Evolutionary conservation across 805 yeast species (phyloP).

Genomic region (Yarrowia sp.): DNA sequence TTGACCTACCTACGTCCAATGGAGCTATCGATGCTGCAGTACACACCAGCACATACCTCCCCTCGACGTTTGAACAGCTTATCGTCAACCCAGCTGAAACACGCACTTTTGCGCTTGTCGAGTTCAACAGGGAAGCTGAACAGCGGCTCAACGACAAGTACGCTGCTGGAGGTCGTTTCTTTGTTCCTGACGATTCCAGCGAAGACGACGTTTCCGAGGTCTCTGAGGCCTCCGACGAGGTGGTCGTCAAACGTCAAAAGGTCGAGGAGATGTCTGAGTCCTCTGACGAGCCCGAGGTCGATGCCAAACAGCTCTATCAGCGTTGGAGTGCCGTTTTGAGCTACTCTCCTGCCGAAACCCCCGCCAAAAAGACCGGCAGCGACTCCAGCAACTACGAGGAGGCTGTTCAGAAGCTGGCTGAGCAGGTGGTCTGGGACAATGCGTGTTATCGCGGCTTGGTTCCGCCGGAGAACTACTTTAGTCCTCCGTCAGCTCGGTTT

Average conservation of each 20-base stretch:
- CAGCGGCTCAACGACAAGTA: conserved; percentile 81
- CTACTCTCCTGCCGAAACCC: not conserved
- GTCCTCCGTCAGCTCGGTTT: not conserved
- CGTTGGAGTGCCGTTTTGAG: not conserved
- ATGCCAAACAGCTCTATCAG: not conserved
- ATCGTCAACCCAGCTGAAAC: conserved; percentile 4
- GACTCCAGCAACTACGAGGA: not conserved
- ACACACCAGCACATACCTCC: not conserved
- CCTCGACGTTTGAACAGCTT: not conserved
- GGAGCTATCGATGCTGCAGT: not conserved
- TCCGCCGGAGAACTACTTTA: not conserved
- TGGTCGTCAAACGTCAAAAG: not conserved
- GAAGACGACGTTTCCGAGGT: conserved; percentile 31
- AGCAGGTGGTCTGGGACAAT: conserved; percentile 19
- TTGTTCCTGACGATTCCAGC: conserved; percentile 44
- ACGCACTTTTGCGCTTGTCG: conserved; percentile 37
- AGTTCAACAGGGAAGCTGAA: conserved; percentile 76
- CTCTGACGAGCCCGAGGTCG: not conserved
- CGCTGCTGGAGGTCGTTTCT: conserved; percentile 86
- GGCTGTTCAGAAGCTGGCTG: conserved; percentile 25
- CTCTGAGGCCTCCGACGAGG: too few relatives aligned
- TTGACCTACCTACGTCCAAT: not conserved
- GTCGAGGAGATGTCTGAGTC: not conserved
- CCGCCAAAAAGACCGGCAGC: too few relatives aligned
- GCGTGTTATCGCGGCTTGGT: not conserved